Conservation (phyloP, 23 red algal species). For the Gracilaria vermiculophylla region DNA sequence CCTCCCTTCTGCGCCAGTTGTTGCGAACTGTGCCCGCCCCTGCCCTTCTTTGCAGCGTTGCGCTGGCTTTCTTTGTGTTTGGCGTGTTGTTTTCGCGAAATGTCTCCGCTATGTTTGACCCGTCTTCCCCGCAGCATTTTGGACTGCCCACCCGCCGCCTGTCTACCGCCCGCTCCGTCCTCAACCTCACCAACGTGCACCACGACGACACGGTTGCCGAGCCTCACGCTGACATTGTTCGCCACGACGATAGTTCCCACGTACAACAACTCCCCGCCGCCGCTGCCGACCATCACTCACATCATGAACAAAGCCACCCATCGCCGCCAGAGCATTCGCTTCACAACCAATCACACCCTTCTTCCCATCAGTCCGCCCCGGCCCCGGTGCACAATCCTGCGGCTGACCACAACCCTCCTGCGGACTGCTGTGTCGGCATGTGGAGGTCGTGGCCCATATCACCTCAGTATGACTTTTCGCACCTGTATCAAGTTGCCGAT, state of each 20-base stretch:
- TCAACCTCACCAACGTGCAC: background rate
- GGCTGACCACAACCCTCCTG: background rate
- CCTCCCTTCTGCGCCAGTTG: background rate
- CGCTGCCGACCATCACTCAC: background rate
- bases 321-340: background rate
- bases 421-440: constrained; percentile 17
- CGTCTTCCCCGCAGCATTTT: constrained; percentile 22
- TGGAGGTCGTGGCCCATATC: constrained; percentile 44
- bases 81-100: background rate
- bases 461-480: background rate
- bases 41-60: background rate
- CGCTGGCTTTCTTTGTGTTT: constrained; percentile 20
- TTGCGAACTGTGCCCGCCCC: background rate
- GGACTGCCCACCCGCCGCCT: background rate
- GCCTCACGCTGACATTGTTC: background rate
- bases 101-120: background rate
- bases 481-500: background rate
- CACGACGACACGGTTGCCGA: background rate
- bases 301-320: background rate
- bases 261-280: background rate
- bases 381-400: background rate
- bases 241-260: background rate
- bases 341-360: background rate
- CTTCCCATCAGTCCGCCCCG: background rate
- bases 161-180: background rate